Percentiles rank a stretch among this genome's conserved stretches.
phyloP scores from a whole-genome alignment of 192 early-diverging fungal species.

The Dissophora ornata region DNA sequence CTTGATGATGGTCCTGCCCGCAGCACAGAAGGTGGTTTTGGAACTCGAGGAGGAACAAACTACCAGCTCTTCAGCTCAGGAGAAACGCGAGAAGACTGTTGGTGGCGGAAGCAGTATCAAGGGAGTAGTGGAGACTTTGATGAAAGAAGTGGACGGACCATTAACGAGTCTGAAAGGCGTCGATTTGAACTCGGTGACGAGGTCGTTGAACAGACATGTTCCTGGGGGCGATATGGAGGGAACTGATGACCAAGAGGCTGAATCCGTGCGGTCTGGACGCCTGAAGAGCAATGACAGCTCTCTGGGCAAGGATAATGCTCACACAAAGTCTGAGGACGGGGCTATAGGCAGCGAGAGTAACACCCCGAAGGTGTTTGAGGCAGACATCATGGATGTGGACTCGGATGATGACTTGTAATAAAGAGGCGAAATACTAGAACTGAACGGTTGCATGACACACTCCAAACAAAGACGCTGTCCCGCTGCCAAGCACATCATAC shows the following conservation, averaged over 20 bases:
- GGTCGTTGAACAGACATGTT: background rate
- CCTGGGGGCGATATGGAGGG: background rate
- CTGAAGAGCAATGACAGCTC: no score
- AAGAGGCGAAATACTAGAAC: background rate
- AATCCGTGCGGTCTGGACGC: background rate
- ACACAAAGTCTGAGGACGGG: no score
- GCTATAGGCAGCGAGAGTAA: no score
- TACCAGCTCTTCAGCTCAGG: background rate
- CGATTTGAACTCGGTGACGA: conserved; percentile 34
- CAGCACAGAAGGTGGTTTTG: conserved; percentile 17
- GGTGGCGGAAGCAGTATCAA: background rate
- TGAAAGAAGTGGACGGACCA: conserved; percentile 17
- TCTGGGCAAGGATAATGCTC: no score
- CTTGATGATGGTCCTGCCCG: conserved; percentile 31
- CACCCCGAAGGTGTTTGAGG: background rate
- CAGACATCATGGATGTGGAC: conserved; percentile 28
- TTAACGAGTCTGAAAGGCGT: conserved; percentile 28
- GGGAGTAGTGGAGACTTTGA: conserved; percentile 7
- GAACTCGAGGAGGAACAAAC: conserved; percentile 20
- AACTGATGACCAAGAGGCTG: background rate
- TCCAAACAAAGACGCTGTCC: no score
- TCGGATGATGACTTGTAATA: conserved; percentile 15
- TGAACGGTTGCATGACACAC: background rate
- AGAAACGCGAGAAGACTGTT: no score
- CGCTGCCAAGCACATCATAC: no score